A percentile compares a stretch with the other conserved stretches of the same genome.
phyloP scores from a whole-genome alignment of 2,329 filamentous ascomycete species.

The Bimuria novae-zelandiae region DNA sequence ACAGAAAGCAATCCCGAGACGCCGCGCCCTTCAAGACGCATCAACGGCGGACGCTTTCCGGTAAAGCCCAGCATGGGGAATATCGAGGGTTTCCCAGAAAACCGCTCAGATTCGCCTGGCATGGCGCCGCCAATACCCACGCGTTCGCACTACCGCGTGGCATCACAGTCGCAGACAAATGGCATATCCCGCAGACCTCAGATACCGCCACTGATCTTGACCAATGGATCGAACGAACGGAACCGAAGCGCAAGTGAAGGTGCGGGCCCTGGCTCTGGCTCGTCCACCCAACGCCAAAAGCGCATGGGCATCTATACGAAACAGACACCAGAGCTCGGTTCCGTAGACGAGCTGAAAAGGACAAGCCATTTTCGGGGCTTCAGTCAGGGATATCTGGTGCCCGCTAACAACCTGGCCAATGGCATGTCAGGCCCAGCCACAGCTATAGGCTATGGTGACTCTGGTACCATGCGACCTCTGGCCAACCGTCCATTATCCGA shows the following conservation, averaged over 20 bases:
- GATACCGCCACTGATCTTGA: constrained; percentile 71
- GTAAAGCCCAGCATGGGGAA: constrained; percentile 71
- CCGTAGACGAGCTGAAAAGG: constrained; percentile 57
- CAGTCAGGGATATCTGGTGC: constrained; percentile 59
- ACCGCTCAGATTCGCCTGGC: constrained; percentile 70
- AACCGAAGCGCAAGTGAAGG: constrained; percentile 68
- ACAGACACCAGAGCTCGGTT: constrained; percentile 59
- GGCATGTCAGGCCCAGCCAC: constrained; percentile 40
- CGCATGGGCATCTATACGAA: constrained; percentile 65
- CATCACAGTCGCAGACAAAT: constrained; percentile 59
- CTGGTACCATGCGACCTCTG: constrained; percentile 39
- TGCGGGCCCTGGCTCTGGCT: constrained; percentile 49
- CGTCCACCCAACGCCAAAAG: constrained; percentile 57
- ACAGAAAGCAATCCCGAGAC: constrained; percentile 74
- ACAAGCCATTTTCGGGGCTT: constrained; percentile 61
- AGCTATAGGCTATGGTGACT: constrained; percentile 40
- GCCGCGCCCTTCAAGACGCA: constrained; percentile 68
- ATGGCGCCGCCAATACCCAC: constrained; percentile 75
- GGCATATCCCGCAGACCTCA: constrained; percentile 68
- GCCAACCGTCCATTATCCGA: constrained; percentile 59
- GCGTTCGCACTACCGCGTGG: constrained; percentile 77
- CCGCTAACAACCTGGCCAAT: constrained; percentile 29
- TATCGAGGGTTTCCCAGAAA: constrained; percentile 61
- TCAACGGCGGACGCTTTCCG: constrained; percentile 61
- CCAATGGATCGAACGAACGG: constrained; percentile 69